Conservation (phyloP, 805 yeast genomes). For the Torulaspora quercuum region DNA sequence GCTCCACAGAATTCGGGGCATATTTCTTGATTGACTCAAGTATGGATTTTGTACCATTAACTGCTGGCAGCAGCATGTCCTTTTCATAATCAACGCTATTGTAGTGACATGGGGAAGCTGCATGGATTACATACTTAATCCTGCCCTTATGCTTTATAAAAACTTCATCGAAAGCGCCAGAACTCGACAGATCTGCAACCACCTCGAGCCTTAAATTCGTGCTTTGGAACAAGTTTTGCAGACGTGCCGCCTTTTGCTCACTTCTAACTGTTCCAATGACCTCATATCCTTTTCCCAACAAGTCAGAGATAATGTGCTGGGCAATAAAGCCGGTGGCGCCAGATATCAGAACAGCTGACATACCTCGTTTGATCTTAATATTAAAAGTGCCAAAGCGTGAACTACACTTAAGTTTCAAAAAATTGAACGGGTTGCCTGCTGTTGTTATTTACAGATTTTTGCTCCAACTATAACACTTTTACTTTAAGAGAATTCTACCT, state of each 20-base stretch:
- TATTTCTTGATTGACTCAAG: constrained; percentile 43
- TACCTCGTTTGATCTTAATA: not conserved
- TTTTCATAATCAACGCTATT: constrained; percentile 41
- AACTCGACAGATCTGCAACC: constrained; percentile 35
- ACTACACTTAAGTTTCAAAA: too few relatives aligned
- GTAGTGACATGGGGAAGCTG: constrained; percentile 47
- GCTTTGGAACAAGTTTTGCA: constrained; percentile 33
- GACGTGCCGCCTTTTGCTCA: constrained; percentile 41
- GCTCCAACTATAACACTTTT: too few relatives aligned
- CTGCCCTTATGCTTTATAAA: constrained; percentile 40
- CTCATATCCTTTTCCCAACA: constrained; percentile 40
- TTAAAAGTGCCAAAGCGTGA: too few relatives aligned
- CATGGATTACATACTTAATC: constrained; percentile 45
- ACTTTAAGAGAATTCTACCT: too few relatives aligned
- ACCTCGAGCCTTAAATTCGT: constrained; percentile 31
- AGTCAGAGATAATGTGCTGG: constrained; percentile 42
- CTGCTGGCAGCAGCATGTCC: constrained; percentile 55
- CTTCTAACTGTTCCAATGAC: constrained; percentile 53
- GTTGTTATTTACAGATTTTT: too few relatives aligned
- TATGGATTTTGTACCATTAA: constrained; percentile 50
- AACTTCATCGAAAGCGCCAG: constrained; percentile 46
- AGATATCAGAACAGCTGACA: constrained; percentile 41
- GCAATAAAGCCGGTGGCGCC: constrained; percentile 56
- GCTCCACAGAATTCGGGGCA: constrained; percentile 43
- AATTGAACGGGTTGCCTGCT: too few relatives aligned